Evolutionary conservation across 2,329 filamentous ascomycete genomes (phyloP).

Genomic region (Corinectria fuckeliana): DNA sequence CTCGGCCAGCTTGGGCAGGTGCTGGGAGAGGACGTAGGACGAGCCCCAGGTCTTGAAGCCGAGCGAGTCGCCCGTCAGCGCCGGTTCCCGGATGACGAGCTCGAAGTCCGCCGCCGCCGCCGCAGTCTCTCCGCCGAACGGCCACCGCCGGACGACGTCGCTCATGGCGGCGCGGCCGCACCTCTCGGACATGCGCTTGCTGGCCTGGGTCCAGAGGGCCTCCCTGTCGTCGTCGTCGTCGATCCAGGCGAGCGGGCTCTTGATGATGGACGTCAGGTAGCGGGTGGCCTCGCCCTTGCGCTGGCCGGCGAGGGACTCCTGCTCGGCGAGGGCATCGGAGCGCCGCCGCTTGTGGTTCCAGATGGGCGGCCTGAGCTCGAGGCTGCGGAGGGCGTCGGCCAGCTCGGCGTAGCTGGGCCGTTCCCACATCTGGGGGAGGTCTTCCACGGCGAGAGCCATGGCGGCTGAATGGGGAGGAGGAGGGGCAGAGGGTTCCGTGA

Average conservation of each 20-base stretch:
- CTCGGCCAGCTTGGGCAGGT: conserved; percentile 61
- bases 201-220: conserved; percentile 78
- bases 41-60: conserved; percentile 97
- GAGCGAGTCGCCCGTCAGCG: conserved; percentile 84
- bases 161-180: conserved; percentile 75
- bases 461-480: neutral
- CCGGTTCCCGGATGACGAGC: conserved; percentile 82
- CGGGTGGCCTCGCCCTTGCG: conserved; percentile 61
- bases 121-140: conserved; percentile 46
- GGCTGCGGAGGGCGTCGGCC: conserved; percentile 67
- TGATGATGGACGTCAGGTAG: conserved; percentile 74
- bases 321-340: conserved; percentile 50
- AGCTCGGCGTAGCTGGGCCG: conserved; percentile 72
- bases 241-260: conserved; percentile 73
- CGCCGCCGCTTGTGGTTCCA: conserved; percentile 63
- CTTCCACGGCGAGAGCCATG: conserved; percentile 51
- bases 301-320: conserved; percentile 48
- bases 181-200: conserved; percentile 80
- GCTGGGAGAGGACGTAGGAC: conserved; percentile 81
- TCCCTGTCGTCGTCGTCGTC: conserved; percentile 70
- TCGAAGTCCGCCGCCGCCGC: conserved; percentile 56
- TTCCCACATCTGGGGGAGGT: conserved; percentile 84
- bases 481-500: too few species aligned
- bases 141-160: conserved; percentile 62
- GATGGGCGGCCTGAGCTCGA: conserved; percentile 71